Evolutionary conservation across 2,329 filamentous ascomycete species (phyloP), one percentile per base, ranked within the genome.

Genomic region (Camptophora hylomeconis): DNA sequence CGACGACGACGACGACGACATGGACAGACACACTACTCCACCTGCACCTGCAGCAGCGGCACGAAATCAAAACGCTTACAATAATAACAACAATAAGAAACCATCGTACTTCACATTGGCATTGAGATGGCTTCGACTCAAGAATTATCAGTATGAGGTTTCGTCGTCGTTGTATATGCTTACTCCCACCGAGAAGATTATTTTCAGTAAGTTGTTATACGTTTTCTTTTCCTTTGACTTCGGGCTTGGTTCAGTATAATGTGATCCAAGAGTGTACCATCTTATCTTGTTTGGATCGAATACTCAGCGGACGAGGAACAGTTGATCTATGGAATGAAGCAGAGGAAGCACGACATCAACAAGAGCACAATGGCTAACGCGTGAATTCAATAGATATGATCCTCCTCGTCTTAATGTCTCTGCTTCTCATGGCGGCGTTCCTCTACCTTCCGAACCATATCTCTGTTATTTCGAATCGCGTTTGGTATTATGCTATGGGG

Each of bases 141-240:
- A 98, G 69, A 76, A 86, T 54, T 94, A 95, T 65, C 89, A 95
- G 65, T 84, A 95, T 53, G 89, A 98, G 62, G 87, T 95, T 54
- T 94, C 87, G 8, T 89, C 92, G 58, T 79, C 80, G 37, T 71
- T 95, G 15, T 95, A 98, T 67, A 95, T 98, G 80, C 78, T 94
- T 46, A 94, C 86, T 20, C 80, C 84, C 2, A 84, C 80, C 29
- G 89, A 98, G 65, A 93, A 93, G 57, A 87, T 93, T 58, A 77
- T 93, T 47, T 92, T 95, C 60, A 95, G 89, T 95, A 69, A 33
- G 83, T 59, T 17, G n/a, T 18, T n/a, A 20, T 36, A 17, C 26
- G 24, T 26, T 13, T 27, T 17, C 14, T 24, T 15, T 13, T 9
- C 24, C 13, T 11, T 16, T n/a, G 10, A 13, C n/a, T n/a, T n/a